A percentile compares a stretch with the other conserved stretches of the same genome.
These are phyloP conservation scores for Xylaria sp. DNA, from an alignment of 2,329 filamentous ascomycete species.

Conservation along the genomic window DNA sequence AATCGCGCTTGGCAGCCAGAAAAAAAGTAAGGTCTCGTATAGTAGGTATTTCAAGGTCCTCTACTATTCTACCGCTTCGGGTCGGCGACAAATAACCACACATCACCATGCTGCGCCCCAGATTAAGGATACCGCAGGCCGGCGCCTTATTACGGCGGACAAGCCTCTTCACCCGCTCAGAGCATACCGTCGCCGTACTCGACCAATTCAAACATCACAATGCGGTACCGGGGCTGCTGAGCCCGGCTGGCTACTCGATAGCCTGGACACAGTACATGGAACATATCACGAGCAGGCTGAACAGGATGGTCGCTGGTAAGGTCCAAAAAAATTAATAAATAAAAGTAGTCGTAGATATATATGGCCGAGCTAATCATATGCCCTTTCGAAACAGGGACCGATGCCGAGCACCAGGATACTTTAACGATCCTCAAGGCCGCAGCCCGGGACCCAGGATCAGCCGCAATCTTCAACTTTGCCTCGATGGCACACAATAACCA, in stretches of 20 bases:
- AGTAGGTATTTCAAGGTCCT: slow-evolving; percentile 18
- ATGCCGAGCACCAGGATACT: slow-evolving; percentile 69
- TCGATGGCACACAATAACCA: slow-evolving; percentile 95
- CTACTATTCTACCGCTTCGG: slow-evolving; percentile 19
- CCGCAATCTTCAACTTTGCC: slow-evolving; percentile 92
- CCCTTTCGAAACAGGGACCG: slow-evolving; percentile 63
- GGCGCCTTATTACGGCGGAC: slow-evolving; percentile 53
- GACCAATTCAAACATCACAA: slow-evolving; percentile 53
- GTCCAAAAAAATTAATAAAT: slow-evolving; percentile 27
- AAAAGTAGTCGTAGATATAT: not conserved
- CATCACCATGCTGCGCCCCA: slow-evolving; percentile 63
- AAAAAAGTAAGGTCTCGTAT: slow-evolving; percentile 44
- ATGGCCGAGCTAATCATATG: not conserved
- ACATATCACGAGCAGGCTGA: slow-evolving; percentile 79
- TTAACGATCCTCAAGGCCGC: slow-evolving; percentile 78
- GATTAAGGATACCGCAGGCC: slow-evolving; percentile 63
- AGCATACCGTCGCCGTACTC: slow-evolving; percentile 62
- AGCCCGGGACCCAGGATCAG: slow-evolving; percentile 81
- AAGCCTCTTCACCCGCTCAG: slow-evolving; percentile 52
- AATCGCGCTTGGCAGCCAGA: slow-evolving; percentile 30
- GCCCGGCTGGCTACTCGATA: slow-evolving; percentile 74
- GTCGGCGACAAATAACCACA: slow-evolving; percentile 38
- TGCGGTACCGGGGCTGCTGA: slow-evolving; percentile 77
- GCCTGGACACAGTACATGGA: slow-evolving; percentile 87
- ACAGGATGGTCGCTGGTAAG: slow-evolving; percentile 77